Base-by-base conservation (phyloP, 2,329 filamentous ascomycete species). In the Chaetomium olivaceum region DNA sequence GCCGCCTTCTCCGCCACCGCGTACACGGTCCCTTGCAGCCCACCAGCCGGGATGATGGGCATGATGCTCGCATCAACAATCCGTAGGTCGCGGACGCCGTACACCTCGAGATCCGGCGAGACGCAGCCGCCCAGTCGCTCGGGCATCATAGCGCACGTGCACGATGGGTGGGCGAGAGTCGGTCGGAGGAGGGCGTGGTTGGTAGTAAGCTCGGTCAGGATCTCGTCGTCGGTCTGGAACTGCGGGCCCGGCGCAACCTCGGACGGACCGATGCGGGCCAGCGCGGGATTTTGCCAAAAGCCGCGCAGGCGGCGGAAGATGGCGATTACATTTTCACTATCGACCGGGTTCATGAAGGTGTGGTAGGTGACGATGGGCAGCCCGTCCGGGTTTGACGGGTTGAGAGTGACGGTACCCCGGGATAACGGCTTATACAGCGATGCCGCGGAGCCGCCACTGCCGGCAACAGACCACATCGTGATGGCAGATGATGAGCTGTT, bases 381-480 rank as follows among this genome's bases (percentile, higher is more conserved):
- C 1, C 69, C 72, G 23, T 63, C 71, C 8, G 77, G 76, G 68
- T 80, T 73, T 1, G 72, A 74, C 5, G 73, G 73, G 67, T 76
- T 75, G 48, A 80, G 77, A 39, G 73, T 74, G 43, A 80, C 75
- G 21, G 74, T 74, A 48, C 79, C 79, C 14, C 79, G 74, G 48
- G 75, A 78, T 50, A 80, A 73, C 3, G 79, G 78, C 67, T 80
- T 77, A 27, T 48, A 61, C 77, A 72, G 31, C 74, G 69, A 61
- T 75, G 76, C 21, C 77, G 71, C 4, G 73, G 67, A 11, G 70
- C 72, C 23, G 66, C 70, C 25, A 63, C 39, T 31, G 66, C 69
- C 60, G 71, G 70, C 60, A 70, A 75, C 78, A 19, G 36, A 16
- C 63, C 77, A 72, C 33, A 76, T 70, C 23, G 73, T 61, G 21